Base-by-base conservation (phyloP, 2,329 filamentous ascomycete genomes). In the Hypoxylon sp. region DNA sequence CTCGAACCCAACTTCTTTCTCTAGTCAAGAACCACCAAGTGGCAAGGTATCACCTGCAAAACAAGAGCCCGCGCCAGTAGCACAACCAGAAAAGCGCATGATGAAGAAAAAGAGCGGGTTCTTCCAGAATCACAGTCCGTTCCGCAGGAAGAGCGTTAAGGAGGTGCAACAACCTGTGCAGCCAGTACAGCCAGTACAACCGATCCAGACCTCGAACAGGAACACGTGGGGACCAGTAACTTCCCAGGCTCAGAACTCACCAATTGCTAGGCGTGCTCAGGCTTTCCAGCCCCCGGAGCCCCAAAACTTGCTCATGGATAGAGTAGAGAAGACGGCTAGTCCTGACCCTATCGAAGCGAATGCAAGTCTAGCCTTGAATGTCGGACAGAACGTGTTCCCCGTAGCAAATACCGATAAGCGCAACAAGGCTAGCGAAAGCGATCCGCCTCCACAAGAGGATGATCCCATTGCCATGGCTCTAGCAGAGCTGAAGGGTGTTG, bases 351-450 rank as follows among this genome's bases (percentile, higher is more conserved):
- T 96, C 38, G 96, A 98, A 76, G 94, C 95, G 61, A 91, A 96
- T 68, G 94, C 95, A 41, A 97, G 92, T 78, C 90, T 98, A 74
- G 95, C 97, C 67, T 85, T 99, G 28, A 98, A 98, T 75, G 89
- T 99, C 60, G 96, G 96, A 6, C 93, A 97, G 74, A 99, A 99
- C 74, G 93, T 99, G 10, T 97, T 99, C 75, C 90, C 97, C 62
- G 95, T 99, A 9, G 91, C 92, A 11, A 91, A 91, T 7, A 91
- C 93, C 0, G 92, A 95, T 65, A 86, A 85, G 70, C 85, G 85
- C 69, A 84, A 79, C 46, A 83, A 84, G 45, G 76, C 81, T 10
- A 76, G 76, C 4, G 71, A 76, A 69, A 75, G 73, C 62, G 79
- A 62, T 63, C 79, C 77, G 32, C 79, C 75, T 51, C 76, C 77